Conservation (phyloP, 1,284 basidiomycete genomes). For the Gastroboletus turbinatus region DNA sequence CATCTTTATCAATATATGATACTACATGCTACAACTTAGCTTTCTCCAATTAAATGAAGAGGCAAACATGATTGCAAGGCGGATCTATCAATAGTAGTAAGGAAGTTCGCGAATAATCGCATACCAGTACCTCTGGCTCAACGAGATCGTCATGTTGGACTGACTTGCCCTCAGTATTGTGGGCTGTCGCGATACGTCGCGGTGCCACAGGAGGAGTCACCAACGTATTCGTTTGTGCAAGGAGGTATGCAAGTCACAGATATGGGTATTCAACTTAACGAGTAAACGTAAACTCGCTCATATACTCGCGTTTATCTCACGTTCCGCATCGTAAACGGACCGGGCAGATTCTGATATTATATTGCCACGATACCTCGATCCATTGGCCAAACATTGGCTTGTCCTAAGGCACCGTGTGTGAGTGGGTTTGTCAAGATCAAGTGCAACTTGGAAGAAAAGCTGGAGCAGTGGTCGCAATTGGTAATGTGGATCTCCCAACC, state of each 20-base stretch:
- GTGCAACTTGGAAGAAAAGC: background rate
- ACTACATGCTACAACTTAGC: slow-evolving; percentile 42
- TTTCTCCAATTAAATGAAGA: slow-evolving; percentile 64
- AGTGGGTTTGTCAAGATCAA: background rate
- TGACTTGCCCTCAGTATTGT: slow-evolving; percentile 40
- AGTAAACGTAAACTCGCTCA: background rate
- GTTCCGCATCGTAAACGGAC: background rate
- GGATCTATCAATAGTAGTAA: slow-evolving; percentile 65
- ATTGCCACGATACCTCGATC: background rate
- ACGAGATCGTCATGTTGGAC: slow-evolving; percentile 36
- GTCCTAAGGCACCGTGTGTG: background rate
- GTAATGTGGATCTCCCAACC: background rate
- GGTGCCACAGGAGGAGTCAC: background rate
- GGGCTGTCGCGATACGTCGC: slow-evolving; percentile 53
- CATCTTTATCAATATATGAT: background rate
- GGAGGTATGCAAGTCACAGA: background rate
- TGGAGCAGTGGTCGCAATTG: background rate
- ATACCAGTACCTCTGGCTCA: slow-evolving; percentile 18
- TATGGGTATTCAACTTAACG: background rate
- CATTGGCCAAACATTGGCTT: background rate
- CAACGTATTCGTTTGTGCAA: background rate
- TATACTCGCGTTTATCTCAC: slow-evolving; percentile 1
- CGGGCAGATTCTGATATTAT: background rate
- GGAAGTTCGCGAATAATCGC: slow-evolving; percentile 17
- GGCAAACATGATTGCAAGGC: slow-evolving; percentile 61